Evolutionary conservation across 163 green algal genomes (phyloP).

Genomic region (Prototheca wickerhamii): DNA sequence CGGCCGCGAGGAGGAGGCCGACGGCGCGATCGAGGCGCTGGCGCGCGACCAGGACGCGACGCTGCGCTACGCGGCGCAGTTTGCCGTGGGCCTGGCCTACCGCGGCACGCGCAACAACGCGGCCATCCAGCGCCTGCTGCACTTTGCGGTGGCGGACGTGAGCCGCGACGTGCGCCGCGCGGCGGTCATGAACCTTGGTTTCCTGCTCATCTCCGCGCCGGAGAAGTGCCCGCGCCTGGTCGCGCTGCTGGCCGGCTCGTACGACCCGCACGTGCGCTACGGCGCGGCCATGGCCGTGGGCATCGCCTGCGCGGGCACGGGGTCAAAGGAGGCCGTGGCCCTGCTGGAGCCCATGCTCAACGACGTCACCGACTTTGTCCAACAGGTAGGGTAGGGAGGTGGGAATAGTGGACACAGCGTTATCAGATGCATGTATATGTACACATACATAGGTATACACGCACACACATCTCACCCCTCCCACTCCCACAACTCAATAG

Average conservation of each 20-base stretch:
- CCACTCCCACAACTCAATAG: constrained; percentile 22
- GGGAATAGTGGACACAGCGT: not conserved
- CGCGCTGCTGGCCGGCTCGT: constrained; percentile 85
- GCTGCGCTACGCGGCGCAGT: constrained; percentile 93
- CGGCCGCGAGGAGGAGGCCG: constrained; percentile 58
- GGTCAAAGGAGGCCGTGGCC: constrained; percentile 64
- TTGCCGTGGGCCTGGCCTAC: constrained; percentile 89
- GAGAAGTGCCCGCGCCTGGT: constrained; percentile 90
- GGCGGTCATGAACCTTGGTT: constrained; percentile 89
- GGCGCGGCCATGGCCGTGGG: constrained; percentile 96
- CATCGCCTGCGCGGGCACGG: constrained; percentile 83
- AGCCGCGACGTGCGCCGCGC: constrained; percentile 88
- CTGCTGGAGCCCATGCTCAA: constrained; percentile 84
- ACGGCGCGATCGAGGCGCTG: constrained; percentile 87
- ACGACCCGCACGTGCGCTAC: constrained; percentile 98
- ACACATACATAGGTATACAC: too few relatives aligned
- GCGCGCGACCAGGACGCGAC: constrained; percentile 83
- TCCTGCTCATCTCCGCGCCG: constrained; percentile 80
- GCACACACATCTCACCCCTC: not conserved
- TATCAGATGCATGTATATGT: too few relatives aligned
- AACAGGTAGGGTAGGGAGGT: constrained; percentile 38
- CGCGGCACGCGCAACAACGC: constrained; percentile 87
- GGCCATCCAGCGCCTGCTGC: constrained; percentile 91
- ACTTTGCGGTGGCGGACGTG: constrained; percentile 95
- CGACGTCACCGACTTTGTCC: constrained; percentile 89